A percentile compares a stretch with the other conserved stretches of the same genome.
Evolutionary conservation across 495 filamentous ascomycete species (phyloP).

Genomic region (Penicillium nucicola): DNA sequence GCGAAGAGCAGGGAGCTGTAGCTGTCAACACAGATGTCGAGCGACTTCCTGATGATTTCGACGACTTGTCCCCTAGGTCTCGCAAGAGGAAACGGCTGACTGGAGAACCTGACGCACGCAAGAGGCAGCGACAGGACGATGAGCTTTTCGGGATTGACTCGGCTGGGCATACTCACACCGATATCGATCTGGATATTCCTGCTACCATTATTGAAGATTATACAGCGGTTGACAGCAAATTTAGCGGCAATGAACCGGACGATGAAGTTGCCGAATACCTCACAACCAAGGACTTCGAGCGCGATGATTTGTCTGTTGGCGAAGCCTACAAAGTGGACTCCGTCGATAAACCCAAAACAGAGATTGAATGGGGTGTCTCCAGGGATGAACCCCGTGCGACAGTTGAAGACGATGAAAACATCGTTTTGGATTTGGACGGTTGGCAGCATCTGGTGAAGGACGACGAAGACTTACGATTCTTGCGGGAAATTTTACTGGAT

Average conservation of each 20-base stretch:
- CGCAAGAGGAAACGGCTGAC: slow-evolving; percentile 70
- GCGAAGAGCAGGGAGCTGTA: not conserved
- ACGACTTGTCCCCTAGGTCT: slow-evolving; percentile 38
- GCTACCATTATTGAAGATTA: slow-evolving; percentile 1
- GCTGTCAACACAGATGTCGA: not conserved
- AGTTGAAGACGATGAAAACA: slow-evolving; percentile 62
- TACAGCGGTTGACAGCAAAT: not conserved
- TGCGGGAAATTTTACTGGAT: slow-evolving; percentile 49
- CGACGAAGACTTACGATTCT: slow-evolving; percentile 67
- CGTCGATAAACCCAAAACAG: slow-evolving; percentile 33
- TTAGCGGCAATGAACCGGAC: slow-evolving; percentile 1
- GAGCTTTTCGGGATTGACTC: slow-evolving; percentile 62
- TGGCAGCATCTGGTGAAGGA: slow-evolving; percentile 76
- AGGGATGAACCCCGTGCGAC: slow-evolving; percentile 58
- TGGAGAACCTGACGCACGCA: slow-evolving; percentile 59
- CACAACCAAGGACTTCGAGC: not conserved
- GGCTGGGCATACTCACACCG: slow-evolving; percentile 7
- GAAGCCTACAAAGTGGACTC: slow-evolving; percentile 15
- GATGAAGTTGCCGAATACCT: not conserved
- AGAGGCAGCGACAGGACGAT: slow-evolving; percentile 74
- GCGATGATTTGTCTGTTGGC: slow-evolving; percentile 28
- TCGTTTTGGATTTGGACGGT: slow-evolving; percentile 73
- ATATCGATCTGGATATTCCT: not conserved
- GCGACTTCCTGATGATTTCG: slow-evolving; percentile 5
- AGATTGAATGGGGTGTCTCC: slow-evolving; percentile 60